Evolutionary conservation across 441 rosid genomes (phyloP), one percentile per base, ranked within the genome.

Genomic region (Populus tomentosa): DNA sequence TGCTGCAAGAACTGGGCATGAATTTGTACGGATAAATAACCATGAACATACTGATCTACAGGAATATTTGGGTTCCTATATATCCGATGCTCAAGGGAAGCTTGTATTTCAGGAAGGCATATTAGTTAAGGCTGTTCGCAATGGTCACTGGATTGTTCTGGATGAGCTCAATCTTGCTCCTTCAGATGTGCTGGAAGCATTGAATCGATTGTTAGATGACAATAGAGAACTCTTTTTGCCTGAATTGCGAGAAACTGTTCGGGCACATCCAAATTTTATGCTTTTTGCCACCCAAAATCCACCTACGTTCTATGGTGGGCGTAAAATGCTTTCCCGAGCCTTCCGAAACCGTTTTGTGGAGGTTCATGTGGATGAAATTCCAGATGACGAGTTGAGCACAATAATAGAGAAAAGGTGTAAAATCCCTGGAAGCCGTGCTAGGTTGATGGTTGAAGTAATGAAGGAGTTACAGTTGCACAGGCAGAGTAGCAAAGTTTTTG

Each of bases 241-340:
- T 77, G 99, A 97, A 80, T 80, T 92, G 76, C 72, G 86, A 66
- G 97, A 94, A 83, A 88, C 97, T 26, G 80, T 97, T 66, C 79
- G 86, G 77, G 98, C 98, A 35, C 99, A 97, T 88, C 95, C 97
- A 36, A 83, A 89, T 81, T 97, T 97, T 84, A 94, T 94, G 98
- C 98, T 97, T 83, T 97, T 97, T 81, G 98, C 98, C 38, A 97
- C 99, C 74, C 99, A 97, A 84, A 97, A 97, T 82, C 99, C 99
- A 16, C 99, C 99, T 33, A 90, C 94, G n/a, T 75, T 88, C 33
- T 94, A 97, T 84, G 99, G 97, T 77, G 99, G 99, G 50, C 98
- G 99, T 80, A 97, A 97, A 89, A 87, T 97, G 86, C 95, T 97
- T 79, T 97, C 99, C 80, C 91, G 99, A 81, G 98, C 99, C 73